Evolutionary conservation across 1,284 basidiomycete species (phyloP).

Genomic region (Exobasidium rhododendri): DNA sequence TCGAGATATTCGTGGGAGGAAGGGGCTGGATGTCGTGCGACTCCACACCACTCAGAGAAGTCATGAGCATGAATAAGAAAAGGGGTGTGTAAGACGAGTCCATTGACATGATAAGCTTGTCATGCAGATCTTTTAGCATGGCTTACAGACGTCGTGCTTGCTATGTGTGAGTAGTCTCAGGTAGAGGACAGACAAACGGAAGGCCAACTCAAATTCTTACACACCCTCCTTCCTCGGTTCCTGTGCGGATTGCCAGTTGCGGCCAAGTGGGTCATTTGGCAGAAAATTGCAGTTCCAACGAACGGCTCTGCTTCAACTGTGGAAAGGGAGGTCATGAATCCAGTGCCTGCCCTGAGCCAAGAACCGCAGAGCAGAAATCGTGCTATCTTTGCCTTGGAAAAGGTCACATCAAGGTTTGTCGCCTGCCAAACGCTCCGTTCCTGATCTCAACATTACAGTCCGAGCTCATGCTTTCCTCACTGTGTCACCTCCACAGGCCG

Average conservation of each 20-base stretch:
- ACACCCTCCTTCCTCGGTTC: too few relatives aligned
- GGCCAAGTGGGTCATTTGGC: slow-evolving; percentile 12
- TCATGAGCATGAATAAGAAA: too few relatives aligned
- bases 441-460: too few relatives aligned
- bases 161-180: slow-evolving; percentile 6
- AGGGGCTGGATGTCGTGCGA: too few relatives aligned
- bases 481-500: neutral
- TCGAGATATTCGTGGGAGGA: too few relatives aligned
- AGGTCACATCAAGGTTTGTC: slow-evolving; percentile 20
- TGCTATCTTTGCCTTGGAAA: slow-evolving; percentile 18
- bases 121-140: slow-evolving; percentile 1
- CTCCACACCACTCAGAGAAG: too few relatives aligned
- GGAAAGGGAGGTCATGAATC: slow-evolving; percentile 12
- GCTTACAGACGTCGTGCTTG: slow-evolving; percentile 11
- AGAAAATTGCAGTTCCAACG: slow-evolving; percentile 12
- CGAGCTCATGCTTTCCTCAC: too few relatives aligned
- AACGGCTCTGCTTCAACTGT: slow-evolving; percentile 11
- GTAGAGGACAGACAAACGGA: neutral
- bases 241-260: neutral
- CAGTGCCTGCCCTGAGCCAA: slow-evolving; percentile 18
- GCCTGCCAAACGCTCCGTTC: neutral
- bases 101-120: too few relatives aligned
- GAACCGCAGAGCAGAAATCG: slow-evolving; percentile 16
- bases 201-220: neutral
- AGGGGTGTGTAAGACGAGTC: too few relatives aligned